phyloP scores from a whole-genome alignment of 2,329 filamentous ascomycete species.

The Calonectria hongkongensis region DNA sequence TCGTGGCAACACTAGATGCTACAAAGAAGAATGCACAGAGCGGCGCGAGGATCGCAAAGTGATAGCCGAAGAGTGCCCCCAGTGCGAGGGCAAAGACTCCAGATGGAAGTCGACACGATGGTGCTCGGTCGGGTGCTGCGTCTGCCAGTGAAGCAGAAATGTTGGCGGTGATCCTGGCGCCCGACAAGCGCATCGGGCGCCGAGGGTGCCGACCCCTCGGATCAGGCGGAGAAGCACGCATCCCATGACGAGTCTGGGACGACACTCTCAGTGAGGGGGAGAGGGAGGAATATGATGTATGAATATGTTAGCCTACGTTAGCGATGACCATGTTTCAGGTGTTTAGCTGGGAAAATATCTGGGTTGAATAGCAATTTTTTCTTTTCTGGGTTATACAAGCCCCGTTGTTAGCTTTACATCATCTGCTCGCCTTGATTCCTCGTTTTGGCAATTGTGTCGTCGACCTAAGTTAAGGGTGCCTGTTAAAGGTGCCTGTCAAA shows the following conservation, averaged over 20 bases:
- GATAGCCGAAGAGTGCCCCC: slow-evolving; percentile 58
- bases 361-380: background rate
- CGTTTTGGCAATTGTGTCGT: slow-evolving; percentile 5
- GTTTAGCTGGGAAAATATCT: slow-evolving; percentile 28
- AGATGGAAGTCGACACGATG: slow-evolving; percentile 59
- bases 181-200: background rate
- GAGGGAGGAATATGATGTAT: slow-evolving; percentile 32
- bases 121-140: slow-evolving; percentile 61
- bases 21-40: slow-evolving; percentile 56
- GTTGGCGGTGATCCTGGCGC: background rate
- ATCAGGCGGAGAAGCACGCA: slow-evolving; percentile 29
- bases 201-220: slow-evolving; percentile 23
- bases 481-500: background rate
- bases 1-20: slow-evolving; percentile 61
- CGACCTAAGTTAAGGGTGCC: background rate
- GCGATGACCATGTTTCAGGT: slow-evolving; percentile 23
- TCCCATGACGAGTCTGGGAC: slow-evolving; percentile 18
- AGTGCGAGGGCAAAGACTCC: slow-evolving; percentile 57
- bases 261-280: slow-evolving; percentile 17
- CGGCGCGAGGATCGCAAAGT: slow-evolving; percentile 57
- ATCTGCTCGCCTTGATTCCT: slow-evolving; percentile 9
- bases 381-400: background rate
- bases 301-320: slow-evolving; percentile 25
- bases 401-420: background rate
- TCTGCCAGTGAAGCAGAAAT: slow-evolving; percentile 47